phyloP scores from a whole-genome alignment of 164 flowering plant genomes.

The Chimonanthus praecox region DNA sequence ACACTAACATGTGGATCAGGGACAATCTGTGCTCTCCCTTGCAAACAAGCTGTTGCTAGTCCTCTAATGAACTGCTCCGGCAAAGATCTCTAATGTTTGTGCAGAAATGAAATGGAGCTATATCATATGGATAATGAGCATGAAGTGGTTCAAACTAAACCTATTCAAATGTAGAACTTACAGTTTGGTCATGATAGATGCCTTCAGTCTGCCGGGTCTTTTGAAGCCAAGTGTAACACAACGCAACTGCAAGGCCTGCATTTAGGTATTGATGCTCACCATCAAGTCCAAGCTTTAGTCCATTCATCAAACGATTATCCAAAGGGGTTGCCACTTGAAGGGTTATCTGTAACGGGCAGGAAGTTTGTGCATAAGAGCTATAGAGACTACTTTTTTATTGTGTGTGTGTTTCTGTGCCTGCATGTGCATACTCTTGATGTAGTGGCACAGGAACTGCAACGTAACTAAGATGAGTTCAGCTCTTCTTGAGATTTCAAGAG shows the following conservation, averaged over 20 bases:
- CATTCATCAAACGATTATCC: conserved; percentile 60
- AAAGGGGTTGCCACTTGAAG: conserved; percentile 69
- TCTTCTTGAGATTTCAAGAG: too few species aligned
- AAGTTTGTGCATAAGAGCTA: not conserved
- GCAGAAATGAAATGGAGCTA: conserved; percentile 2
- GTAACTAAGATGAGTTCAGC: too few species aligned
- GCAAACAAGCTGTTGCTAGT: conserved; percentile 62
- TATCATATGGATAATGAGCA: conserved; percentile 1
- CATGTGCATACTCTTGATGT: too few species aligned
- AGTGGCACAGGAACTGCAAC: too few species aligned
- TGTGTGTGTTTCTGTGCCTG: too few species aligned
- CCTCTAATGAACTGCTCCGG: conserved; percentile 82
- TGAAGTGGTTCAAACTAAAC: not conserved
- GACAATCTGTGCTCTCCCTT: conserved; percentile 91
- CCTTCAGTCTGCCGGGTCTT: conserved; percentile 60
- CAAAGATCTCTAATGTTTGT: conserved; percentile 44
- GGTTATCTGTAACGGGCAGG: conserved; percentile 45
- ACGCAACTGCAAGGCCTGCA: conserved; percentile 88
- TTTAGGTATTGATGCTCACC: conserved; percentile 89
- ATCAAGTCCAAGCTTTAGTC: conserved; percentile 68
- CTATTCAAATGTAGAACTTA: conserved; percentile 32
- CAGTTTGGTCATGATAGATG: conserved; percentile 39
- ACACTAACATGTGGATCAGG: conserved; percentile 37
- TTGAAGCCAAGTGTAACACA: conserved; percentile 74
- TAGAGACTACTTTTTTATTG: too few species aligned